Conservation (phyloP, 345 rosid genomes). For the Rhodamnia rubescens region DNA sequence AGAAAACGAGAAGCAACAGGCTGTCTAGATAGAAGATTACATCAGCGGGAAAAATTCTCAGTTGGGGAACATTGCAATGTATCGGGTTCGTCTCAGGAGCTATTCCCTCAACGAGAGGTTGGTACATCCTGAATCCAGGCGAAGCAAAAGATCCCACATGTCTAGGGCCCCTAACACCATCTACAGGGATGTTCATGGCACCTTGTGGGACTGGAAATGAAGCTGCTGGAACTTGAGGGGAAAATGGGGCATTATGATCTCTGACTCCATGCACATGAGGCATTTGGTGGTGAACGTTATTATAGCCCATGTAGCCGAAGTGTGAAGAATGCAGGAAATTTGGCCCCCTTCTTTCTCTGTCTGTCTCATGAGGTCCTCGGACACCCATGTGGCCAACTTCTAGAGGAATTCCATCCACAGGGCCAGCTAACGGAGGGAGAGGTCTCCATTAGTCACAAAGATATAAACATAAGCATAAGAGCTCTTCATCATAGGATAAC, state of each 20-base stretch:
- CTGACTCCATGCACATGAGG: conserved; percentile 50
- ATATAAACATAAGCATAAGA: not conserved
- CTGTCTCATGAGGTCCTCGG: conserved; percentile 34
- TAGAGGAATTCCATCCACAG: conserved; percentile 26
- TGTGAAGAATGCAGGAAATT: conserved; percentile 29
- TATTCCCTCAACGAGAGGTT: conserved; percentile 22
- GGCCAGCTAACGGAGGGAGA: conserved; percentile 14
- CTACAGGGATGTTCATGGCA: conserved; percentile 26
- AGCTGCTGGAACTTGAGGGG: conserved; percentile 42
- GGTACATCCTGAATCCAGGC: conserved; percentile 37
- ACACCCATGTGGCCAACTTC: conserved; percentile 29
- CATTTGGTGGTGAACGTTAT: conserved; percentile 26
- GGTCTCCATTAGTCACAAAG: not conserved
- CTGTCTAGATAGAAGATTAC: conserved; percentile 16
- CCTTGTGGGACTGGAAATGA: conserved; percentile 25
- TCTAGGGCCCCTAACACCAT: conserved; percentile 39
- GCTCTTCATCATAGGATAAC: not conserved
- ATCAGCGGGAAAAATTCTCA: conserved; percentile 48
- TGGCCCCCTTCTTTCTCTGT: conserved; percentile 32
- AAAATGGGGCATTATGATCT: conserved; percentile 32
- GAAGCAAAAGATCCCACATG: conserved; percentile 38
- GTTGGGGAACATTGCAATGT: conserved; percentile 37
- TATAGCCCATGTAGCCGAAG: conserved; percentile 19
- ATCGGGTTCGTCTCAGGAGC: conserved; percentile 26
- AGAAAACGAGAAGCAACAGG: not conserved